A percentile compares a stretch with the other conserved stretches of the same genome.
Evolutionary conservation across 2,329 filamentous ascomycete species (phyloP).

Genomic region (Gremmenia infestans): DNA sequence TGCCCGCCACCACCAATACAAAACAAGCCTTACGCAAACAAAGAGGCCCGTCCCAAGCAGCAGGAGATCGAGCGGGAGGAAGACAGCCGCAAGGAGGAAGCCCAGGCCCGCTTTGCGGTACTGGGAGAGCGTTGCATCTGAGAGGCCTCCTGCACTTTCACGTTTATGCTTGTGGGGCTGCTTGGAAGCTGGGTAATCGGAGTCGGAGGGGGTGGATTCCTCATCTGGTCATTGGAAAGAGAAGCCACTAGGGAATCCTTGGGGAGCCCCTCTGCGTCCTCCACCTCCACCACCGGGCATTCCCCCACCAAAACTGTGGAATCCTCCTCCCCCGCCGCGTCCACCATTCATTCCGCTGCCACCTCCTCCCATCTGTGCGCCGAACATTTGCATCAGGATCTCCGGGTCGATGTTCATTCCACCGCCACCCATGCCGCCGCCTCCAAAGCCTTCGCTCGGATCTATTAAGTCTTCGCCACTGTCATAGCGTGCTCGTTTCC

Average conservation of each 20-base stretch:
- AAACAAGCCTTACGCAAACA: constrained; percentile 23
- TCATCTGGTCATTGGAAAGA: constrained; percentile 48
- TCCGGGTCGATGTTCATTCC: constrained; percentile 38
- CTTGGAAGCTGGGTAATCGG: not conserved
- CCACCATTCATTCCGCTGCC: constrained; percentile 35
- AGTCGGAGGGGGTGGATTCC: constrained; percentile 4
- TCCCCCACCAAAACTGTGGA: constrained; percentile 42
- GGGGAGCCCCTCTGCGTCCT: constrained; percentile 25
- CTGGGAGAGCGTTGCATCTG: constrained; percentile 18
- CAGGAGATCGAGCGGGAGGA: constrained; percentile 30
- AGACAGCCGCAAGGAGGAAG: constrained; percentile 27
- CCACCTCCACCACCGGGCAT: constrained; percentile 35
- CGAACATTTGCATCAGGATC: constrained; percentile 33
- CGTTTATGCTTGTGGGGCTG: not conserved
- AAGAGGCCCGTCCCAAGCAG: constrained; percentile 23
- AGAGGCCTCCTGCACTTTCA: constrained; percentile 6
- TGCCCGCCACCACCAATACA: constrained; percentile 11
- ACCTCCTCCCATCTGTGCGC: constrained; percentile 35
- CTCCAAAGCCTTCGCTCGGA: constrained; percentile 67
- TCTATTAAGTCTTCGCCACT: constrained; percentile 89
- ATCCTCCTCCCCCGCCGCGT: constrained; percentile 43
- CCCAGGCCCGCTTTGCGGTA: constrained; percentile 27
- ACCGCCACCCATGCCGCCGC: constrained; percentile 50
- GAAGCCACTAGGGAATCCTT: constrained; percentile 49
- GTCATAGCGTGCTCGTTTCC: constrained; percentile 86